Evolutionary conservation across 495 filamentous ascomycete species (phyloP), one percentile per base, ranked within the genome.

Genomic region (Thermothielavioides terrestris): DNA sequence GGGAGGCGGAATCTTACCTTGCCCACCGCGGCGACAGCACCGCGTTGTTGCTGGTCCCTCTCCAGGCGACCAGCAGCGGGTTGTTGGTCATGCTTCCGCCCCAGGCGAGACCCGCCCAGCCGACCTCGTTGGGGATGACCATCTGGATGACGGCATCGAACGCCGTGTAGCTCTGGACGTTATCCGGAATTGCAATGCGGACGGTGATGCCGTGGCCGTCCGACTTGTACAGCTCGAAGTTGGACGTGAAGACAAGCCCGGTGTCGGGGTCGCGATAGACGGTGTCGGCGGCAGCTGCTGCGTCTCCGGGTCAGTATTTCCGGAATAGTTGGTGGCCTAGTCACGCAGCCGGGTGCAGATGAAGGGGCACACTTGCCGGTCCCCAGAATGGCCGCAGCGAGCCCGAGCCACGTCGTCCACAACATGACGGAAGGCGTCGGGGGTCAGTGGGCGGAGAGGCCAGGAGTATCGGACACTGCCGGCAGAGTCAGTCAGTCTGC

Each of bases 171-270:
- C 42, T 28, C 5, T 64, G 18, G 0, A 57, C 67, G 3, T 51
- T 48, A 9, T 47, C 56, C 0, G 72, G 68, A 21, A 71, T 59
- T 0, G 70, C 72, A 12, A 73, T 42, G 26, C 70, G 70, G 59
- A 65, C 66, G 11, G 60, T 65, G 54, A 73, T 63, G 49, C 43
- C 50, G 25, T 50, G 55, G 11, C 54, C 50, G 31, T 63, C 61
- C 1, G 67, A 52, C 45, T 65, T 65, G 59, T 74, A 75, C 42
- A 60, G 51, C 15, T 54, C 62, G 18, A 55, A 62, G 46, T 61
- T 65, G 50, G 73, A 58, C 14, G 70, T 65, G 58, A 75, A 78
- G 2, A 67, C 65, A 42, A 78, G 71, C 32, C 75, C 75, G 0
- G 74, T 78, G 45, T 76, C 72, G 11, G 67, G 47, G 39, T 78